Conservation (phyloP, 129 eudicot genomes). For the Centaurea solstitialis region DNA sequence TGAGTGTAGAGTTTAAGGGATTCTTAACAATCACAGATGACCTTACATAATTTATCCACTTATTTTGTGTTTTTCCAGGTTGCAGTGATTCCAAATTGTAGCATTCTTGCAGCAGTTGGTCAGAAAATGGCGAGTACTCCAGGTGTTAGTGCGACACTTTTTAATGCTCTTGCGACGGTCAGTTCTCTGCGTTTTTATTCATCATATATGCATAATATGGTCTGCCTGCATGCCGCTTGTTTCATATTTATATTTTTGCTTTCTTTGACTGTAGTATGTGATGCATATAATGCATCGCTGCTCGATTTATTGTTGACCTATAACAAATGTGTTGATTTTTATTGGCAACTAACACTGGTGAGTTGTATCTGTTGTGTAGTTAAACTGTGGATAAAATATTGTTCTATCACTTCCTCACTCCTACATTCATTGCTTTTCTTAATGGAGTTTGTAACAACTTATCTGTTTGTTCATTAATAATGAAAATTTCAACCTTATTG, state of each 20-base stretch:
- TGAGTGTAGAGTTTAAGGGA: too few relatives aligned
- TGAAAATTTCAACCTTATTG: neutral
- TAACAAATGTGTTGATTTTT: neutral
- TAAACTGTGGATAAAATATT: neutral
- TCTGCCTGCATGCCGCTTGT: neutral
- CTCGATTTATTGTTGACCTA: neutral
- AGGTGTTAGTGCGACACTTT: conserved; percentile 97
- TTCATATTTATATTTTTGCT: neutral
- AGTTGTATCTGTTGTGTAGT: neutral
- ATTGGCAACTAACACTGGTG: neutral
- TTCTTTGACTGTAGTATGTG: neutral
- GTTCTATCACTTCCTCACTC: neutral
- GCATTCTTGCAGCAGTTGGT: conserved; percentile 98
- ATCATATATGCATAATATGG: conserved; percentile 12
- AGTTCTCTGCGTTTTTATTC: conserved; percentile 13
- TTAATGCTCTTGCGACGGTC: conserved; percentile 96
- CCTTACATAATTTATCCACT: neutral
- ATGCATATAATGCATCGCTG: neutral
- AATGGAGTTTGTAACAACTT: neutral
- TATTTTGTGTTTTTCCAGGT: conserved; percentile 38
- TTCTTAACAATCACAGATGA: too few relatives aligned
- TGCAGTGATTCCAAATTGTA: conserved; percentile 83
- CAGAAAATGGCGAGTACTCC: conserved; percentile 99
- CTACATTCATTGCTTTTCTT: neutral
- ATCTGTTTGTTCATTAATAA: neutral